Evolutionary conservation across 345 rosid genomes (phyloP), one percentile per base, ranked within the genome.

Genomic region (Linum tenue): DNA sequence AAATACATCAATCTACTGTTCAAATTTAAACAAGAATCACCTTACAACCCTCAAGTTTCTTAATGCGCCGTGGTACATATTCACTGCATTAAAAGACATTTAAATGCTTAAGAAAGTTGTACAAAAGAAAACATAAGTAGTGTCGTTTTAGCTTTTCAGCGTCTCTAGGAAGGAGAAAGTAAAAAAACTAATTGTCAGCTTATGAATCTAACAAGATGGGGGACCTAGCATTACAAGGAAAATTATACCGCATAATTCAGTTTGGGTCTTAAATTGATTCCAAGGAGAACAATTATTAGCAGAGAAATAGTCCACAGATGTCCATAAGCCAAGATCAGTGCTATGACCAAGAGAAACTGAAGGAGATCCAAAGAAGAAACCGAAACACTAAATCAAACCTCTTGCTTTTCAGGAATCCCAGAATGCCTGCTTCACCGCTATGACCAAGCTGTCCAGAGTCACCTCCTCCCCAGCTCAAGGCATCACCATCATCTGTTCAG

Each of bases 371-470:
- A 59, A 67, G 64, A 65, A 56, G 35, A 58, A 64, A 36, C 44
- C 10, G 15, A 60, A 36, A 35, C 61, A 56, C 60, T 39, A 72
- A 62, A 64, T 60, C 15, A 63, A 71, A 92, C 98, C 94, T 89
- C 68, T 70, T 73, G 77, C 90, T 90, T 69, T 76, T 81, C 62
- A 82, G 69, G 69, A 90, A 74, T 64, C 94, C 94, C 5, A 85
- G 74, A 70, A 82, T 55, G 76, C 88, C 82, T 43, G 97, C 78
- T 73, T 88, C 78, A 69, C 79, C 85, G 59, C 90, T 94, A 70
- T 92, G 96, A 60, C 98, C 98, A 76, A 92, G 98, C 78, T 88
- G 84, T 67, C 97, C 94, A 65, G 81, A 81, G 16, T 85, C 91
- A 40, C 87, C 97, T 69, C 72, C 86, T 66, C 98, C 98, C 98